Conservation (phyloP, 2,329 filamentous ascomycete genomes). For the Magnaporthiopsis rhizophila region DNA sequence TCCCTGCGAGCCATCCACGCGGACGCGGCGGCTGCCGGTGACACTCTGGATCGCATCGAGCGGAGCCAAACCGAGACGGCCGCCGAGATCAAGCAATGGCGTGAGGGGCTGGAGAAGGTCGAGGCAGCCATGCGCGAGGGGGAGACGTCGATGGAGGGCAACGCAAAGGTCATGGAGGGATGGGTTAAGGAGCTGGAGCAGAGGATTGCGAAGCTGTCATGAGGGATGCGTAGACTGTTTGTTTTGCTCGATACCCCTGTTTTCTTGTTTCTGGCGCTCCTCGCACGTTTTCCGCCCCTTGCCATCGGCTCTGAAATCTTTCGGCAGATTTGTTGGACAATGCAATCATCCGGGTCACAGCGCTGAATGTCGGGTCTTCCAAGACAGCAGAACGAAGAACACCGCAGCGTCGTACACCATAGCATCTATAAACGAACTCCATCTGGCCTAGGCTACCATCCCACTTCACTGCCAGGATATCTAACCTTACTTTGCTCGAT, state of each 20-base stretch:
- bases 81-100: conserved; percentile 78
- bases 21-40: conserved; percentile 73
- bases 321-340: background rate
- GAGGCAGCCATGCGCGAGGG: conserved; percentile 67
- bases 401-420: too few relatives aligned
- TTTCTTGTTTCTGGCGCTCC: background rate
- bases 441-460: too few relatives aligned
- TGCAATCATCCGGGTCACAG: background rate
- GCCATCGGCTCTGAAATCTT: background rate
- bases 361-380: too few relatives aligned
- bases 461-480: too few relatives aligned
- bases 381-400: too few relatives aligned
- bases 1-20: conserved; percentile 79
- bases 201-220: conserved; percentile 56
- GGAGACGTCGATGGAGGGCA: conserved; percentile 63
- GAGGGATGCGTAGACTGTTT: background rate
- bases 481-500: too few relatives aligned
- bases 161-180: conserved; percentile 75
- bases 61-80: conserved; percentile 74
- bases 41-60: conserved; percentile 71
- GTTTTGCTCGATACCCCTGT: background rate
- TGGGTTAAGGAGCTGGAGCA: conserved; percentile 86
- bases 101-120: conserved; percentile 68
- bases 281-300: too few relatives aligned
- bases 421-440: background rate